phyloP scores from a whole-genome alignment of 106 monocot species.

The Acorus gramineus region DNA sequence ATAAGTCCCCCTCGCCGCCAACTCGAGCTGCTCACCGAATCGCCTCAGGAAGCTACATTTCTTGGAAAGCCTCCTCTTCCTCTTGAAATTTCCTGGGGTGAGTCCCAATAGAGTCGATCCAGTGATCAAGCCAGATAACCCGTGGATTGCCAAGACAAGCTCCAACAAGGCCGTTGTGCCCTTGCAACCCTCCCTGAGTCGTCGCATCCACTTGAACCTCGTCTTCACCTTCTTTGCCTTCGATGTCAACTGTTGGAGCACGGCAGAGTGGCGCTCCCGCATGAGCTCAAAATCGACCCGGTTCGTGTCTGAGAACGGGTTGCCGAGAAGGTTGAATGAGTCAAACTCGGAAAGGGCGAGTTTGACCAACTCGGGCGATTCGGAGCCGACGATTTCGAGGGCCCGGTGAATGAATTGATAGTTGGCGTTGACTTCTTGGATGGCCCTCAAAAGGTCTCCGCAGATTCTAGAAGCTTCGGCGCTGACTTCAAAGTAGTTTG shows the following conservation, averaged over 20 bases:
- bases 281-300: conserved; percentile 12
- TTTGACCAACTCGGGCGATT: conserved; percentile 3
- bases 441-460: conserved; percentile 13
- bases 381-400: background rate
- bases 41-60: background rate
- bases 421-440: conserved; percentile 11
- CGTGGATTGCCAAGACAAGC: conserved; percentile 17
- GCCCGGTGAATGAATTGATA: conserved; percentile 10
- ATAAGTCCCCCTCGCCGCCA: conserved; percentile 26
- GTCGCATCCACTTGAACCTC: conserved; percentile 10
- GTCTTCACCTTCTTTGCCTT: conserved; percentile 13
- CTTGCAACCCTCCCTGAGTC: conserved; percentile 9
- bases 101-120: conserved; percentile 5
- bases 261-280: background rate
- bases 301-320: conserved; percentile 14
- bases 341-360: conserved; percentile 10
- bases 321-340: conserved; percentile 6
- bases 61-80: conserved; percentile 1
- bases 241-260: conserved; percentile 6
- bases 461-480: conserved; percentile 15
- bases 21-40: conserved; percentile 16
- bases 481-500: conserved; percentile 14
- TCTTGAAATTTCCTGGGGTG: conserved; percentile 5
- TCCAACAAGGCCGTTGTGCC: conserved; percentile 9
- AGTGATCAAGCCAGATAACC: conserved; percentile 8